Evolutionary conservation across 305 asterid species (phyloP).

Genomic region (Fraxinus baroniana): DNA sequence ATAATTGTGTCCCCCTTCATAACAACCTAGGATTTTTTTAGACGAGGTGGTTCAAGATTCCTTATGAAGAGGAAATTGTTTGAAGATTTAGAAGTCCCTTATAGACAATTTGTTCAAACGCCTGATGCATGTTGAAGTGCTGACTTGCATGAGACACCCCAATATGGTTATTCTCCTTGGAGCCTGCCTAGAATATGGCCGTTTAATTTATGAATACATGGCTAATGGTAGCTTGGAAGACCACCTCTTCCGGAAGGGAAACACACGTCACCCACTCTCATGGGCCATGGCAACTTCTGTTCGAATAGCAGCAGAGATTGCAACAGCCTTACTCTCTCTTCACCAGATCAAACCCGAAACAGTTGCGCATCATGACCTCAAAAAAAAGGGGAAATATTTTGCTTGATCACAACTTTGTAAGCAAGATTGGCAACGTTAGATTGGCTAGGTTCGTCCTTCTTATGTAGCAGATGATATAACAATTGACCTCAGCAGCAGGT

Average conservation of each 20-base stretch:
- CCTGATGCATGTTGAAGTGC: slow-evolving; percentile 60
- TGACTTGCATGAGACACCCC: slow-evolving; percentile 86
- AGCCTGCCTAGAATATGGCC: slow-evolving; percentile 88
- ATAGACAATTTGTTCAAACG: background rate
- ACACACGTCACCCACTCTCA: slow-evolving; percentile 44
- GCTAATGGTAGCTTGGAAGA: slow-evolving; percentile 79
- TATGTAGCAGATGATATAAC: slow-evolving; percentile 59
- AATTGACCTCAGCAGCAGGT: slow-evolving; percentile 84
- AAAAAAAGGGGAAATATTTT: slow-evolving; percentile 67
- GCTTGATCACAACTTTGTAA: slow-evolving; percentile 63
- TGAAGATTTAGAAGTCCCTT: background rate
- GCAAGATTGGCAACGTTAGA: slow-evolving; percentile 79
- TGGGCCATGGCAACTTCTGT: slow-evolving; percentile 86
- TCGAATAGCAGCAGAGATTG: slow-evolving; percentile 75
- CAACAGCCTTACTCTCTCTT: slow-evolving; percentile 69
- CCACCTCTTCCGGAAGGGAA: slow-evolving; percentile 46
- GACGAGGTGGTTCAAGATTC: background rate
- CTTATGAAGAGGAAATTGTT: background rate
- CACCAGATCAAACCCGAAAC: slow-evolving; percentile 88
- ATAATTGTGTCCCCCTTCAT: background rate
- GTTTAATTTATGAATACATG: slow-evolving; percentile 84
- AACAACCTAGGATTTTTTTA: background rate
- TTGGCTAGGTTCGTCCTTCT: slow-evolving; percentile 72
- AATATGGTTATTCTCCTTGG: slow-evolving; percentile 83
- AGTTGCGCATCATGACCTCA: slow-evolving; percentile 74